Base-by-base conservation (phyloP, 345 rosid genomes). In the Anastatica hierochuntica region DNA sequence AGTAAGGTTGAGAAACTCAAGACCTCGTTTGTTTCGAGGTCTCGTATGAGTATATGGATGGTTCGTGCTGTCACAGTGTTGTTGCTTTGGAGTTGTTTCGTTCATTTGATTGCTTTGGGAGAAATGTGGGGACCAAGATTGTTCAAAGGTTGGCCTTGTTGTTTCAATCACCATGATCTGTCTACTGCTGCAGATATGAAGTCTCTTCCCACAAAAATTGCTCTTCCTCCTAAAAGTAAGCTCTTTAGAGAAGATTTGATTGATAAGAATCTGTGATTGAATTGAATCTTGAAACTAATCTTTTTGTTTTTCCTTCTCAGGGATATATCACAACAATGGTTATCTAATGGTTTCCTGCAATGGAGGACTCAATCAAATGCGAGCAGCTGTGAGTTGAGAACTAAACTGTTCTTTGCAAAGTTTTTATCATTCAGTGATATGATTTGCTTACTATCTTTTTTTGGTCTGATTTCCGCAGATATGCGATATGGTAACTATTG, bases 301-400 rank as follows among this genome's bases (percentile, higher is more conserved):
- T 34, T 49, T 43, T 49, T 13, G 21, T 41, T 23, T 48, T 7
- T 37, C 34, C 39, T 49, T 67, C 12, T 31, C 36, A 90, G 98
- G 98, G 55, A 18, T 79, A 15, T 90, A 90, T 39, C 79, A 70
- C 70, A 90, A 84, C 49, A 87, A 90, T 65, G 98, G 98, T 27
- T 90, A 90, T 69, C 81, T 90, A 42, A 74, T 84, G 84, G 85
- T 90, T 60, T 90, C 98, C 9, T 87, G 95, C 72, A 90, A 90
- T 73, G 98, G 98, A 74, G 98, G 98, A 49, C 98, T 90, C 58
- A 90, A 90, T 66, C 98, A 90, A 74, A 90, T 90, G 98, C 76
- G 98, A 75, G 89, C 98, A 43, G 98, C 98, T 4, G 98, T 90
- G 62, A 78, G 85, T 78, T 48, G 53, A 43, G 42, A 26, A 2